Conservation (phyloP, 805 yeast species). For the Starmera amethionina region DNA sequence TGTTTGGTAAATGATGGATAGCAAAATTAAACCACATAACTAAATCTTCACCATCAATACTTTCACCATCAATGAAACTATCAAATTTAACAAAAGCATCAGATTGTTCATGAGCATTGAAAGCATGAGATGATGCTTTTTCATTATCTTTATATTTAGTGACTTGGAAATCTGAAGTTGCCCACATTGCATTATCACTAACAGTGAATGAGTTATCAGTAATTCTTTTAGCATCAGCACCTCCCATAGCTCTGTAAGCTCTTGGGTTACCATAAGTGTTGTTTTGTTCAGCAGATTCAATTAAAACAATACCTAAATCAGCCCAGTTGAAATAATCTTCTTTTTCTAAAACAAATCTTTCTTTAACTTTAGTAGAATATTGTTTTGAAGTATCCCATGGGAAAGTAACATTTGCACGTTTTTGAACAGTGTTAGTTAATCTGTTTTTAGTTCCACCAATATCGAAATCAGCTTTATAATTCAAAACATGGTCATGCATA, state of each 20-base stretch:
- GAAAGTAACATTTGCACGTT: slow-evolving; percentile 9
- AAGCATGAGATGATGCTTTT: slow-evolving; percentile 14
- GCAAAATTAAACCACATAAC: slow-evolving; percentile 22
- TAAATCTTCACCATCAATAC: slow-evolving; percentile 17
- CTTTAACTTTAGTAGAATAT: slow-evolving; percentile 10
- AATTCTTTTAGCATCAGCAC: slow-evolving; percentile 13
- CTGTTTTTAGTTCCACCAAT: slow-evolving; percentile 18
- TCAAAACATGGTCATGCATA: slow-evolving; percentile 20
- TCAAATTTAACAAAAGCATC: slow-evolving; percentile 16
- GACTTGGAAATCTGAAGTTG: slow-evolving; percentile 13
- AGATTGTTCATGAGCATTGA: slow-evolving; percentile 14
- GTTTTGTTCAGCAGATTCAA: slow-evolving; percentile 14
- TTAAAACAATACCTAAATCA: slow-evolving; percentile 16
- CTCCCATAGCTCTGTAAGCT: slow-evolving; percentile 19
- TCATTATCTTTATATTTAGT: slow-evolving; percentile 18
- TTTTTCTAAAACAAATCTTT: slow-evolving; percentile 7
- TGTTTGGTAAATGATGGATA: slow-evolving; percentile 20
- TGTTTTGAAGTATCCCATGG: slow-evolving; percentile 19
- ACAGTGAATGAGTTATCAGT: slow-evolving; percentile 11
- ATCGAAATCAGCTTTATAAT: slow-evolving; percentile 19
- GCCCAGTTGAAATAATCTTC: slow-evolving; percentile 13
- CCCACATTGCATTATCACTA: slow-evolving; percentile 16
- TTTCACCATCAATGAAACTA: slow-evolving; percentile 17
- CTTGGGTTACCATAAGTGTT: slow-evolving; percentile 20
- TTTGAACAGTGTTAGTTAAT: slow-evolving; percentile 7